Evolutionary conservation across 371 early-diverging fungal genomes (phyloP).

Genomic region (Rhizopus arrhizus): DNA sequence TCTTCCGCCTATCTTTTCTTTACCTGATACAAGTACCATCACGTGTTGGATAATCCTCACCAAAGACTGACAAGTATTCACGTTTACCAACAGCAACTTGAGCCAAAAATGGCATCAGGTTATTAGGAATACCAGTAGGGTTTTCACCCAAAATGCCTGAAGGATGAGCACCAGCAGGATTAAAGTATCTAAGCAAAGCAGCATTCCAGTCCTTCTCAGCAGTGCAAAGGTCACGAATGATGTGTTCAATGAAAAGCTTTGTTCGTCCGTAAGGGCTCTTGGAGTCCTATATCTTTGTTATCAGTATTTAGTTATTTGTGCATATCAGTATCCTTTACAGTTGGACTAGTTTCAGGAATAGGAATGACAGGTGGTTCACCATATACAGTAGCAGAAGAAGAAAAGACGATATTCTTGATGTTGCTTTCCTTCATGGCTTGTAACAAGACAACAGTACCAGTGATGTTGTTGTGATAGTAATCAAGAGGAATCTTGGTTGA

Average conservation of each 20-base stretch:
- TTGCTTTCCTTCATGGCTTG: constrained; percentile 64
- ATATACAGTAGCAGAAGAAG: constrained; percentile 81
- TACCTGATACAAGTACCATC: constrained; percentile 89
- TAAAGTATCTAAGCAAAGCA: constrained; percentile 84
- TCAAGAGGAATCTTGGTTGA: constrained; percentile 78
- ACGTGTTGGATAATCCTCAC: constrained; percentile 82
- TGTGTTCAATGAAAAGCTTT: constrained; percentile 81
- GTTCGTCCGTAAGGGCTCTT: constrained; percentile 88
- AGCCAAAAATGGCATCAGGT: constrained; percentile 86
- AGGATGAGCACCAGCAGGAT: constrained; percentile 88
- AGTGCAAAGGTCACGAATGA: constrained; percentile 72
- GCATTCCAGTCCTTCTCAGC: constrained; percentile 72
- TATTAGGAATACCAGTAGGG: constrained; percentile 80
- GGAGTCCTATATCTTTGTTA: constrained; percentile 43
- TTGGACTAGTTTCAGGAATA: constrained; percentile 59
- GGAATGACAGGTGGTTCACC: constrained; percentile 58
- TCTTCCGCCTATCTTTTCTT: background rate
- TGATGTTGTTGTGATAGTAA: constrained; percentile 86
- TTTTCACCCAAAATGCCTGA: constrained; percentile 88
- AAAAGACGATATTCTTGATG: constrained; percentile 75
- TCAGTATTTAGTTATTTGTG: background rate
- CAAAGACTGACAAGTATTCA: constrained; percentile 76
- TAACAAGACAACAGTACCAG: constrained; percentile 68
- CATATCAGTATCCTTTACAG: constrained; percentile 33
- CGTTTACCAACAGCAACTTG: constrained; percentile 82